Evolutionary conservation across 768 basidiomycete species (phyloP).

Genomic region (Pleurotus tuber-regium): DNA sequence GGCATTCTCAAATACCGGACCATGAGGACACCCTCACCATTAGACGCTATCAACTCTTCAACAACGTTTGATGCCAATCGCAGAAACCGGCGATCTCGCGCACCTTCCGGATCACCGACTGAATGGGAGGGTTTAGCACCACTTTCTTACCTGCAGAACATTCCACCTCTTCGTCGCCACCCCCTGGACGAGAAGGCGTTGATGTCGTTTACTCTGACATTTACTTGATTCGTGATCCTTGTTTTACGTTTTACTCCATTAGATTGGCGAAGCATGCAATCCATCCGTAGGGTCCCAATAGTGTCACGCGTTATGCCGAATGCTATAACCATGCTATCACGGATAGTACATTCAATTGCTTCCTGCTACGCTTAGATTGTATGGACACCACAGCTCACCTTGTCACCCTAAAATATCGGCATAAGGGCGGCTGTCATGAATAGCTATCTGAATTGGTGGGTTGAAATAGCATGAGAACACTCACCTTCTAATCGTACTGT

Average conservation of each 20-base stretch:
- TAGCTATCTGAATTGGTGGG: background rate
- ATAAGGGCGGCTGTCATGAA: background rate
- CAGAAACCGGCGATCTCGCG: constrained; percentile 9
- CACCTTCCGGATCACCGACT: constrained; percentile 1
- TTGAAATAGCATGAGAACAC: no score
- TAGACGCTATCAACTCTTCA: background rate
- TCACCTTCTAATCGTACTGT: background rate
- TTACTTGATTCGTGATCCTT: background rate
- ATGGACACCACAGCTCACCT: background rate
- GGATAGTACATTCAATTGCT: no score
- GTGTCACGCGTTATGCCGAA: no score
- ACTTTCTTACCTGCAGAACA: constrained; percentile 57
- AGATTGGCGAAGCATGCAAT: background rate
- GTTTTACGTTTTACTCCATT: background rate
- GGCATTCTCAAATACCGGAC: background rate
- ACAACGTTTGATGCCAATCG: background rate
- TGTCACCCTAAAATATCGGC: background rate
- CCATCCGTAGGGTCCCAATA: no score
- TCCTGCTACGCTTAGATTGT: background rate
- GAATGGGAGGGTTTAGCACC: constrained; percentile 48
- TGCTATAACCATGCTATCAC: no score
- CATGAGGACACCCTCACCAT: constrained; percentile 5
- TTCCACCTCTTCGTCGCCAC: constrained; percentile 62
- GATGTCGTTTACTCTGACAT: constrained; percentile 46
- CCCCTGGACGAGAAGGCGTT: constrained; percentile 70